These are phyloP conservation scores for Suillus weaverae DNA, from an alignment of 768 basidiomycete genomes.

Conservation along the genomic window DNA sequence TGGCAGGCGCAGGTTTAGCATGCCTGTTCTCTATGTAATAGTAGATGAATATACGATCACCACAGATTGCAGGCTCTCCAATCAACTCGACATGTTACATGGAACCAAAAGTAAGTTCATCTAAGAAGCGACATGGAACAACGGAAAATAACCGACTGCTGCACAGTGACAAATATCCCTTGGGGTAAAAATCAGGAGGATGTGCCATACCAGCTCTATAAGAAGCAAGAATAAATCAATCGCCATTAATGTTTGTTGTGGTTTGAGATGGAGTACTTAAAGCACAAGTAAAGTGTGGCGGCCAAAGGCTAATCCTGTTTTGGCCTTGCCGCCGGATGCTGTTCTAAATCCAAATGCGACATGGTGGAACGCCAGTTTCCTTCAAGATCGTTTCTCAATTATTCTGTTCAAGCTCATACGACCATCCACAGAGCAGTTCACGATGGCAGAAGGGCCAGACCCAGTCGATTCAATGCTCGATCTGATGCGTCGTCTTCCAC, in stretches of 20 bases:
- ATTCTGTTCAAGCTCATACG: not conserved
- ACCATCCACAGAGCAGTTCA: conserved; percentile 7
- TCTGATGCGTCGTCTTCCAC: conserved; percentile 94
- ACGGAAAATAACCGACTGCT: not conserved
- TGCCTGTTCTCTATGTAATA: too few species aligned
- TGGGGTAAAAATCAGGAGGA: not conserved
- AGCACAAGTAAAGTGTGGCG: too few species aligned
- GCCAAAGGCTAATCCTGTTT: not conserved
- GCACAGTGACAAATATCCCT: not conserved
- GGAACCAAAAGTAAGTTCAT: not conserved
- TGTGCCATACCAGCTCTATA: not conserved
- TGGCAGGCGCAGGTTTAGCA: too few species aligned
- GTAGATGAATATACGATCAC: not conserved
- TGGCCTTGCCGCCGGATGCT: not conserved
- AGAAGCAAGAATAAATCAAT: not conserved
- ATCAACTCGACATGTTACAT: not conserved
- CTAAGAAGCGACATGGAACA: not conserved
- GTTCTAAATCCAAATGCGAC: not conserved
- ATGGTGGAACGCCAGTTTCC: not conserved
- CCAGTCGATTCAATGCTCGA: conserved; percentile 92
- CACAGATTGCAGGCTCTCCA: not conserved
- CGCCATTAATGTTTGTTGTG: not conserved
- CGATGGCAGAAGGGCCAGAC: conserved; percentile 54
- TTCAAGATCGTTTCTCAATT: not conserved
- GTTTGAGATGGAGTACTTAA: not conserved